phyloP scores from a whole-genome alignment of 331 rosid genomes.

The Quercus tomentella region DNA sequence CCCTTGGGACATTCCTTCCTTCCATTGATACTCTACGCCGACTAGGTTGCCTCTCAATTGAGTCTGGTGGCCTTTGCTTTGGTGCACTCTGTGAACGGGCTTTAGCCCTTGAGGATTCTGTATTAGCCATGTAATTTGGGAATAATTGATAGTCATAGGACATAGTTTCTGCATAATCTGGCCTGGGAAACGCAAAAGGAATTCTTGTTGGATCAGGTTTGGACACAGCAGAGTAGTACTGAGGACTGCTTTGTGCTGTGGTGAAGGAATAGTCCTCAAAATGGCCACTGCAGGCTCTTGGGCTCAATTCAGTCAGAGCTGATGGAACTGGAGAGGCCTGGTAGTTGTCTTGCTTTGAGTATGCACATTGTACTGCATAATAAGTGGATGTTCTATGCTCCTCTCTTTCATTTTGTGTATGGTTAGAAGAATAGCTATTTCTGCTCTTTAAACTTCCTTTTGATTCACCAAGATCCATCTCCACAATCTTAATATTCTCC shows the following conservation, averaged over 20 bases:
- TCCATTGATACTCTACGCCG: constrained; percentile 60
- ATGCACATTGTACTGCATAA: constrained; percentile 21
- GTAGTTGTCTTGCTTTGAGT: constrained; percentile 49
- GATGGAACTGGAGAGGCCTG: constrained; percentile 68
- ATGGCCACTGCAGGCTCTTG: constrained; percentile 66
- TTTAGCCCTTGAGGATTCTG: constrained; percentile 84
- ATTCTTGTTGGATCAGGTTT: constrained; percentile 41
- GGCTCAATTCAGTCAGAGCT: constrained; percentile 54
- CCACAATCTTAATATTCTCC: constrained; percentile 88
- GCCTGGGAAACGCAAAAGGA: constrained; percentile 57
- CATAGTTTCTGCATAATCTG: constrained; percentile 50
- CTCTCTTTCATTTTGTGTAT: constrained; percentile 22
- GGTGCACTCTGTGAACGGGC: constrained; percentile 91
- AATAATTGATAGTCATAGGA: constrained; percentile 57
- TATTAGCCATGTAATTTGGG: constrained; percentile 95
- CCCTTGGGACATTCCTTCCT: constrained; percentile 83
- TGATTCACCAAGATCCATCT: constrained; percentile 71
- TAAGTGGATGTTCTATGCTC: constrained; percentile 34
- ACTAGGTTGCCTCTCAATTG: constrained; percentile 70
- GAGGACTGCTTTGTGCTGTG: constrained; percentile 74
- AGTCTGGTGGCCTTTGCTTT: constrained; percentile 77
- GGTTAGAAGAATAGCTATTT: constrained; percentile 35
- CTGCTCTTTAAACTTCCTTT: constrained; percentile 43
- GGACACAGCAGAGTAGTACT: constrained; percentile 55
- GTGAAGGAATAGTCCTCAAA: constrained; percentile 58